Evolutionary conservation across 129 eudicot genomes (phyloP), one percentile per base, ranked within the genome.

Genomic region (Chrysanthemum makinoi): DNA sequence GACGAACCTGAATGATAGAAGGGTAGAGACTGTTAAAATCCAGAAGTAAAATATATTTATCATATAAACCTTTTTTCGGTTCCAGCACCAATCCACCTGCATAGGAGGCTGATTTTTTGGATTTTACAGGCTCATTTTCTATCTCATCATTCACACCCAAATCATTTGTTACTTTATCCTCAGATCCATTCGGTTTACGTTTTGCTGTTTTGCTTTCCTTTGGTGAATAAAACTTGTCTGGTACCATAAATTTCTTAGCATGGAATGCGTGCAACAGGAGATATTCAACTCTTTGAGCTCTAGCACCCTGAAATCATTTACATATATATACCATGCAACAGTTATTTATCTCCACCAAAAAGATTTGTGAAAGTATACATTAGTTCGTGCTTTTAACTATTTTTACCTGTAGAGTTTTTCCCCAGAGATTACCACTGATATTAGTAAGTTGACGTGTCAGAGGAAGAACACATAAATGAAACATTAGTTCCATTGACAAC

Each of bases 21-120:
- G 99, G 99, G 84, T 95, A 95, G 63, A 95, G 99, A 83, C 99
- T 95, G 80, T 95, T 95, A 84, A 95, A 95, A 77, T 95, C 99
- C 82, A 95, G 66, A 68, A 95, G 99, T 54, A 95, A 65, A 18
- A 95, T 87, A 78, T 87, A 95, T 82, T 90, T 95, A 84, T 95
- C 99, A 69, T 95, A 95, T 69, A 95, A 79, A 50, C 99, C 99
- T 82, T 65, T 90, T 75, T 95, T 95, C 54, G 99, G 99, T 83
- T 95, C 99, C 87, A 95, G 83, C 70, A 95, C 99, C 73, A 95
- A 76, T 66, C 99, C 99, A 82, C 99, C 99, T 28, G 95, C 87
- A 86, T 95, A 95, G 13, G 96, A 48, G 56, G 99, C 88, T 14
- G 94, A 91, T 73, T 90, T 95, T 75, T 88, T 95, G 58, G 85